Conservation (phyloP, 169 alveolate genomes). For the Plasmodium gallinaceum region DNA sequence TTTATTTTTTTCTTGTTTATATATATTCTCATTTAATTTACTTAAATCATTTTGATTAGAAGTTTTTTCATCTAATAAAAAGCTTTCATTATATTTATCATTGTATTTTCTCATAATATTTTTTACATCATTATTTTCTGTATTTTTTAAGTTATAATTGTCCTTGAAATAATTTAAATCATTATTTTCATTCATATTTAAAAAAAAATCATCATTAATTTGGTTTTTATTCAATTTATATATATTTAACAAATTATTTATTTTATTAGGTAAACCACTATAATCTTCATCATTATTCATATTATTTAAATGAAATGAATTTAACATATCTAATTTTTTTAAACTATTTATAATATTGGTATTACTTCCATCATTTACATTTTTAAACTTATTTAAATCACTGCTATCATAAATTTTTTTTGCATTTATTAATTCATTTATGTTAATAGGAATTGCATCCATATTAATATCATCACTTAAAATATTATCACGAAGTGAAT, state of each 20-base stretch:
- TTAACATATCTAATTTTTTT: neutral
- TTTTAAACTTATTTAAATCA: neutral
- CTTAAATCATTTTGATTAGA: neutral
- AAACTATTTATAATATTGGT: neutral
- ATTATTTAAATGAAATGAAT: neutral
- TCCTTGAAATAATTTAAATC: neutral
- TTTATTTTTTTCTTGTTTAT: slow-evolving; percentile 1
- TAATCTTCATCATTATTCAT: slow-evolving; percentile 1
- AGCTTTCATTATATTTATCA: slow-evolving; percentile 1
- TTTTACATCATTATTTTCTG: neutral
- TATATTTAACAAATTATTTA: neutral
- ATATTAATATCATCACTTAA: neutral
- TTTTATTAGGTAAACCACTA: neutral
- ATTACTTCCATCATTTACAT: neutral
- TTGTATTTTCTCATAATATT: neutral
- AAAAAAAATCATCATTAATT: neutral
- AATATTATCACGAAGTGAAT: neutral
- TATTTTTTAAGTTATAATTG: neutral
- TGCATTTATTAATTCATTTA: neutral
- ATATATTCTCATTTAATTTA: neutral
- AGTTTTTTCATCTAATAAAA: neutral
- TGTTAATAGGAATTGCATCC: neutral
- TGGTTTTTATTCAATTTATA: slow-evolving; percentile 3
- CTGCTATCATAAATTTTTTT: neutral
- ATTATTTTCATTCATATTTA: slow-evolving; percentile 5